Conservation (phyloP, 352 stramenopile genomes). For the Phytophthora megakarya region DNA sequence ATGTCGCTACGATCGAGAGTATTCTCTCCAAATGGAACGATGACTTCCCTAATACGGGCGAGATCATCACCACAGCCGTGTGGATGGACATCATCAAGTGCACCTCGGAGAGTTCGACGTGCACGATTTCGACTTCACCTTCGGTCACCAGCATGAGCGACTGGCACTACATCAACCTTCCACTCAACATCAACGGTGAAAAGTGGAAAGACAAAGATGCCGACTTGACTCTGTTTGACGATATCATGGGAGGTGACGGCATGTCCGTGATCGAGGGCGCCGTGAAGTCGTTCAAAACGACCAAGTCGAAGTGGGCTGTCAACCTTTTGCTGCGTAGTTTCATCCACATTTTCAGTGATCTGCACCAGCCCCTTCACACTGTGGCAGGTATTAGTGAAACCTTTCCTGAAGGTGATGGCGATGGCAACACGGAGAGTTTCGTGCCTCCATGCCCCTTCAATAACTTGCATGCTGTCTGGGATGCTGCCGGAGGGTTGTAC, state of each 20-base stretch:
- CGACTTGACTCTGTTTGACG: conserved; percentile 47
- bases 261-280: conserved; percentile 46
- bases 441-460: conserved; percentile 43
- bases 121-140: conserved; percentile 35
- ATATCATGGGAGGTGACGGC: conserved; percentile 50
- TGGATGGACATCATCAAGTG: conserved; percentile 70
- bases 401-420: conserved; percentile 51
- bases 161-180: conserved; percentile 75
- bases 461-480: conserved; percentile 71
- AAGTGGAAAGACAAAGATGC: conserved; percentile 37
- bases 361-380: conserved; percentile 65
- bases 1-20: conserved; percentile 51
- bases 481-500: conserved; percentile 53
- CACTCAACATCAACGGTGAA: conserved; percentile 50
- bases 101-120: conserved; percentile 40
- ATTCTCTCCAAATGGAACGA: conserved; percentile 48
- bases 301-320: conserved; percentile 53
- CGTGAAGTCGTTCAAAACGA: conserved; percentile 54
- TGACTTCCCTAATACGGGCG: conserved; percentile 60
- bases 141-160: conserved; percentile 52
- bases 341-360: conserved; percentile 67
- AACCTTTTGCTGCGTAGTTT: conserved; percentile 65
- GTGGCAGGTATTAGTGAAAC: conserved; percentile 43
- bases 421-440: conserved; percentile 69
- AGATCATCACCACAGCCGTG: conserved; percentile 47